These are phyloP conservation scores for Oryza nivara DNA, from an alignment of 176 grass and related monocot species.

Conservation along the genomic window DNA sequence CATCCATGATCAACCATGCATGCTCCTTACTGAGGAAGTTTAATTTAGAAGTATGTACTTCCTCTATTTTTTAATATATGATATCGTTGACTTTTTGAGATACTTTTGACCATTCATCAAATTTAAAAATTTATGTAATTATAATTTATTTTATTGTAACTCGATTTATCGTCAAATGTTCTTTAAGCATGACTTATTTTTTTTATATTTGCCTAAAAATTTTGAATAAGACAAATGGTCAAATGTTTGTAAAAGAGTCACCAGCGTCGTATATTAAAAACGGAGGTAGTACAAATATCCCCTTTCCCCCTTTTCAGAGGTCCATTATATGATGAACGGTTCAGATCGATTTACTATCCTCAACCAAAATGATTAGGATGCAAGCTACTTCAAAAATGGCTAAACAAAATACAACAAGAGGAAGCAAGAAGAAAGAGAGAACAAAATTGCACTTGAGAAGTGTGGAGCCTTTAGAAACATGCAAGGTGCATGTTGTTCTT, in stretches of 20 bases:
- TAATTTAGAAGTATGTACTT: not conserved
- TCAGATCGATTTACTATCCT: not conserved
- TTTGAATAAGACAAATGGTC: too few species aligned
- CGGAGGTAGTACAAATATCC: not conserved
- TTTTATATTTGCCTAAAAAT: too few species aligned
- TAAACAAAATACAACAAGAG: not conserved
- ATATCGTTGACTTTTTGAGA: too few species aligned
- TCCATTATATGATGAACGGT: not conserved
- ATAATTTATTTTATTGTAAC: too few species aligned
- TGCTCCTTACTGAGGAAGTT: too few species aligned
- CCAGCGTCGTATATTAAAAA: too few species aligned
- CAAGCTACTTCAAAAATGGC: not conserved
- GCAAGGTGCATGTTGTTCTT: slow-evolving; percentile 38
- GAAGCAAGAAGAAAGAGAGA: not conserved
- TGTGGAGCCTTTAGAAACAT: slow-evolving; percentile 27
- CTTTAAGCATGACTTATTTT: too few species aligned
- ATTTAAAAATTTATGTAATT: too few species aligned
- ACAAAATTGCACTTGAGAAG: not conserved
- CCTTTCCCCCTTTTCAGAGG: not conserved
- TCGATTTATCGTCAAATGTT: too few species aligned
- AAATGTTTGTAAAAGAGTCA: too few species aligned
- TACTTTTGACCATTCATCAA: too few species aligned
- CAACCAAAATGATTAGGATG: slow-evolving; percentile 8
- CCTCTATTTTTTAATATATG: too few species aligned
- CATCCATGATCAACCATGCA: not conserved